Conservation (phyloP, 129 eudicot species). For the Rutidosis leptorrhynchoides region DNA sequence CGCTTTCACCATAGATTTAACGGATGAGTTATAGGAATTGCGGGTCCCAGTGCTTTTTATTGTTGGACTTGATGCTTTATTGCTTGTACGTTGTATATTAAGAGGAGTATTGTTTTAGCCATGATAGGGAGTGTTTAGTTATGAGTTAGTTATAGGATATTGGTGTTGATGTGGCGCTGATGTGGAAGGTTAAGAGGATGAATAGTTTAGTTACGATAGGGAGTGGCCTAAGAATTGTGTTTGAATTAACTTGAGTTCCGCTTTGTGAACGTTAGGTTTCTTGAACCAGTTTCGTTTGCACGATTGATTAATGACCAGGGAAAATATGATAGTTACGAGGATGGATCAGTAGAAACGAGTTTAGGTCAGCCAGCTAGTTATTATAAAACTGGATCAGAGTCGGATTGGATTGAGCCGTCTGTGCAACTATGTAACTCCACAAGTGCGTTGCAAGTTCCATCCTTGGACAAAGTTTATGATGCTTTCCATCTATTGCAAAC, state of each 20-base stretch:
- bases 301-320: slow-evolving; percentile 7
- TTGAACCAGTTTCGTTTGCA: slow-evolving; percentile 30
- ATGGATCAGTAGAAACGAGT: background rate
- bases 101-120: too few relatives aligned
- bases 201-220: too few relatives aligned
- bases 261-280: slow-evolving; percentile 15
- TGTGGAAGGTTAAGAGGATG: too few relatives aligned
- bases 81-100: too few relatives aligned
- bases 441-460: slow-evolving; percentile 23
- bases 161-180: too few relatives aligned
- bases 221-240: too few relatives aligned
- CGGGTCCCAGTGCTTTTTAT: too few relatives aligned
- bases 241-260: background rate
- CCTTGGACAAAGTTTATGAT: slow-evolving; percentile 42
- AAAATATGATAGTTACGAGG: background rate
- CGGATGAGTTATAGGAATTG: too few relatives aligned
- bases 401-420: slow-evolving; percentile 73
- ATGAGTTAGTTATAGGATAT: too few relatives aligned
- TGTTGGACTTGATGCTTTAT: too few relatives aligned
- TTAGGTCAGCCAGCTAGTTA: slow-evolving; percentile 12
- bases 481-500: slow-evolving; percentile 59
- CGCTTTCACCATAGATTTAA: too few relatives aligned
- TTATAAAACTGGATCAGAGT: slow-evolving; percentile 28
- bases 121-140: too few relatives aligned
- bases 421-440: slow-evolving; percentile 18